Base-by-base conservation (phyloP, 495 filamentous ascomycete genomes). In the Lophiostoma macrostomum region DNA sequence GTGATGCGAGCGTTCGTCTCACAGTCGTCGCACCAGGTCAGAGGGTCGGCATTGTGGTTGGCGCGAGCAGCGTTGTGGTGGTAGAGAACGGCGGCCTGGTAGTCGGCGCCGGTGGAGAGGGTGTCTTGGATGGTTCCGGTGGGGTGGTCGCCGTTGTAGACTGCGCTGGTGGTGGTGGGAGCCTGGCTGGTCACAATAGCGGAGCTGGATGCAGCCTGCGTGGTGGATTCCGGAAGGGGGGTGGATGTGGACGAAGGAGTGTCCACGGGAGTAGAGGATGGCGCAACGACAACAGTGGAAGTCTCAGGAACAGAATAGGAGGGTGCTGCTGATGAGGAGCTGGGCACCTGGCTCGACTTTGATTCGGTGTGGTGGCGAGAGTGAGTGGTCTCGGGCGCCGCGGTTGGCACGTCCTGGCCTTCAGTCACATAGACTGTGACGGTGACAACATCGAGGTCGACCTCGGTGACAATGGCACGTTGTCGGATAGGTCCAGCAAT, bases 51-150 rank as follows among this genome's bases (percentile, higher is more conserved):
- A 18, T 85, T 86, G 75, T 96, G 90, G 73, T 88, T 90, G 66
- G 78, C 76, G 60, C 93, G 91, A 70, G 90, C 86, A 32, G 83
- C 56, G 74, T 96, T 96, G 80, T 98, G 93, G 69, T 85, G 80
- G 63, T 81, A 74, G 31, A 91, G 64, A 13, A 80, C 69, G 4
- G 66, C 54, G 35, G 64, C 60, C 60, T 74, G 56, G 67, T 83
- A 85, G 35, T 67, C 56, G n/a, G 24, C 25, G 16, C 53, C 51
- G 14, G 38, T 23, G 22, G 16, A 38, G 34, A 60, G 18, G 18
- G 60, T 27, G 20, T 47, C 29, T 18, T 55, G 43, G 16, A 53
- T 47, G 3, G 19, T 20, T 13, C 60, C 60, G 32, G 55, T 49
- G 23, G 24, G 25, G 29, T 56, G 60, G 0, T 18, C 30, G 22